Percentiles rank a stretch among this genome's conserved stretches.
Conservation (phyloP, 495 filamentous ascomycete genomes). For the Penicillium riverlandense region DNA sequence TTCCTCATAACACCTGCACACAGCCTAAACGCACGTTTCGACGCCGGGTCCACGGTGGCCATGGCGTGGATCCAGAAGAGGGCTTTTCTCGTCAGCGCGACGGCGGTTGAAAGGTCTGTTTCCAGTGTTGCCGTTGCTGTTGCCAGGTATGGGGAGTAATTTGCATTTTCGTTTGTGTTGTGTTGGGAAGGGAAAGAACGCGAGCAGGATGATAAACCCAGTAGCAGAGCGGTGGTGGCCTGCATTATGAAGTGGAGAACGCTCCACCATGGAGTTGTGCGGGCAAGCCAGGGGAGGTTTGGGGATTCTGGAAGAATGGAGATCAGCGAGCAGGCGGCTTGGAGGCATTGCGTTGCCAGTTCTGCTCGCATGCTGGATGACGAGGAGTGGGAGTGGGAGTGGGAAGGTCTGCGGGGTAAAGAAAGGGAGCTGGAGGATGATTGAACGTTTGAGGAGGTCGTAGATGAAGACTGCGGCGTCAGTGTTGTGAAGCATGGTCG, state of each 20-base stretch:
- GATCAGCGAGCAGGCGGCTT: slow-evolving; percentile 45
- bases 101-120: slow-evolving; percentile 17
- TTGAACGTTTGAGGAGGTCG: neutral
- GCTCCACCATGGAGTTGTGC: slow-evolving; percentile 52
- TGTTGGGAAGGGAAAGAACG: too few species aligned
- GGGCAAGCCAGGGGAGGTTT: slow-evolving; percentile 35
- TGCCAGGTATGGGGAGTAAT: neutral
- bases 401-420: neutral
- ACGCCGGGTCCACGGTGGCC: slow-evolving; percentile 33
- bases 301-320: slow-evolving; percentile 38
- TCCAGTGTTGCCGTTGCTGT: neutral
- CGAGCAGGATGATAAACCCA: slow-evolving; percentile 38
- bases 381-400: neutral
- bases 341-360: slow-evolving; percentile 47
- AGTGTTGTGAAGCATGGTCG: slow-evolving; percentile 47
- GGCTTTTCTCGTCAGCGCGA: slow-evolving; percentile 41
- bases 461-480: slow-evolving; percentile 1
- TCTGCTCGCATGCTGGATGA: slow-evolving; percentile 7
- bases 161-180: too few species aligned
- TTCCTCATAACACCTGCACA: slow-evolving; percentile 21
- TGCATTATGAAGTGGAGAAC: slow-evolving; percentile 58
- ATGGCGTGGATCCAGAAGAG: slow-evolving; percentile 42
- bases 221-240: slow-evolving; percentile 48
- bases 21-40: slow-evolving; percentile 43
- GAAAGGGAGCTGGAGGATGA: too few species aligned